Conservation (phyloP, 345 rosid genomes). For the Cardamine resedifolia region DNA sequence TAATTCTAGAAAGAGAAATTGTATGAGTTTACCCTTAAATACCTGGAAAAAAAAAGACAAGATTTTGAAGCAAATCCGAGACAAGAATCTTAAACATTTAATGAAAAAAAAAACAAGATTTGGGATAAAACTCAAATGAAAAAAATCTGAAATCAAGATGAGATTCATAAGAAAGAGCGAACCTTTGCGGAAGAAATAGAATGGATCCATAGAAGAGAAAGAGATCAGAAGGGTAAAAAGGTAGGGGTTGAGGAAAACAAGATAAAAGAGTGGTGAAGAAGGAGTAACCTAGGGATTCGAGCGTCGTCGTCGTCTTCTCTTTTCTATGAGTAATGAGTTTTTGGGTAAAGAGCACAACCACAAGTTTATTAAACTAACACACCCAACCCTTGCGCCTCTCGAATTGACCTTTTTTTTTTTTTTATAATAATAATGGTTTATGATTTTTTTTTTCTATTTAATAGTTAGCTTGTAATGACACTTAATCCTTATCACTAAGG, state of each 20-base stretch:
- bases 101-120: not conserved
- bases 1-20: not conserved
- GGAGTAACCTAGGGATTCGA: constrained; percentile 13
- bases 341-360: constrained; percentile 1
- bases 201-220: constrained; percentile 60
- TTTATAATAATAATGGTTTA: not conserved
- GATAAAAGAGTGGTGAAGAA: not conserved
- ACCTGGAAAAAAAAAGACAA: not conserved
- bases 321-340: not conserved
- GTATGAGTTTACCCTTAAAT: not conserved
- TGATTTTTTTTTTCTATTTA: not conserved
- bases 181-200: constrained; percentile 69
- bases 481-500: not conserved
- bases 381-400: constrained; percentile 6
- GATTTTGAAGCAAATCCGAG: not conserved
- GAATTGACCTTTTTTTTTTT: not conserved
- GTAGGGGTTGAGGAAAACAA: constrained; percentile 28
- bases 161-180: constrained; percentile 32
- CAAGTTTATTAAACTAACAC: constrained; percentile 1
- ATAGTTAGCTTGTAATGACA: not conserved
- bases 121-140: not conserved
- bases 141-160: not conserved
- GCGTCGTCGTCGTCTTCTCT: constrained; percentile 5
- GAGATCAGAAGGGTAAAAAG: constrained; percentile 8
- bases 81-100: too few species aligned